These are phyloP conservation scores for Glomus cerebriforme DNA, from an alignment of 192 early-diverging fungal genomes.

Conservation along the genomic window DNA sequence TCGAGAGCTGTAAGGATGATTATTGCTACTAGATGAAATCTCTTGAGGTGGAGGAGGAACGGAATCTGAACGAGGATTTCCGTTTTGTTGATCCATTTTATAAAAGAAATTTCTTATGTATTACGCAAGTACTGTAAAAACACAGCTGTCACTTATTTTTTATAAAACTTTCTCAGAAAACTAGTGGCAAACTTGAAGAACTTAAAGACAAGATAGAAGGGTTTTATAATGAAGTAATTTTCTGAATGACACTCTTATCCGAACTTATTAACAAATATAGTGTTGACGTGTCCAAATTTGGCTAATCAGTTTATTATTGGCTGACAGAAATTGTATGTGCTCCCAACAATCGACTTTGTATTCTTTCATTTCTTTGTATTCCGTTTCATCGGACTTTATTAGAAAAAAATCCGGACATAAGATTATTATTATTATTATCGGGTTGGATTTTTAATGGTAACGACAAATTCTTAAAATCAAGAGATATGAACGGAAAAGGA, in stretches of 20 bases:
- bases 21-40: background rate
- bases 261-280: background rate
- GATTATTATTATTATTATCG: too few relatives aligned
- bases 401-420: too few relatives aligned
- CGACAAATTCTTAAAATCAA: too few relatives aligned
- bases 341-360: too few relatives aligned
- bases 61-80: constrained; percentile 16
- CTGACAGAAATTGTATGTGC: background rate
- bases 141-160: too few relatives aligned
- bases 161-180: background rate
- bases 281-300: background rate
- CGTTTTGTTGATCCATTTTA: constrained; percentile 21
- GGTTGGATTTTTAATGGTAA: too few relatives aligned
- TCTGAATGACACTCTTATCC: background rate
- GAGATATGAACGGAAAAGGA: too few relatives aligned
- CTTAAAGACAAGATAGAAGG: too few relatives aligned
- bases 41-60: constrained; percentile 18
- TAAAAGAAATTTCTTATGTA: background rate
- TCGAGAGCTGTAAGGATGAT: constrained; percentile 22
- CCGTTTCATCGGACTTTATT: too few relatives aligned
- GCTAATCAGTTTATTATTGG: background rate
- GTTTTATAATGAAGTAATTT: background rate
- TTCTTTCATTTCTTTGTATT: too few relatives aligned
- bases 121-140: too few relatives aligned
- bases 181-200: background rate